These are phyloP conservation scores for Lathyrus tuberosus DNA, from an alignment of 306 rosid genomes.

Conservation along the genomic window DNA sequence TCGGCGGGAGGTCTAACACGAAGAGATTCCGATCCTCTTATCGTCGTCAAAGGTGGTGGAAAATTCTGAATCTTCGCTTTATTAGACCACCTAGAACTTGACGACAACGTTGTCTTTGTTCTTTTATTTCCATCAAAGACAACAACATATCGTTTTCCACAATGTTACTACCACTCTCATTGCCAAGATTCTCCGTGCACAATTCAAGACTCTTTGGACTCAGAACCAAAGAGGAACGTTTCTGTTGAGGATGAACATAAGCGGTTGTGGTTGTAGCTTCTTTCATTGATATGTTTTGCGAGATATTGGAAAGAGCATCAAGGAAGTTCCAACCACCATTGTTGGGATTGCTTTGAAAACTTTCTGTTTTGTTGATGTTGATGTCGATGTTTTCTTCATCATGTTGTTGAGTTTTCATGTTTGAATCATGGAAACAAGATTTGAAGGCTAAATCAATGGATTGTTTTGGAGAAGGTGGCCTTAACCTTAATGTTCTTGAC, in stretches of 20 bases:
- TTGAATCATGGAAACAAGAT: constrained; percentile 40
- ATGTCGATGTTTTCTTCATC: constrained; percentile 40
- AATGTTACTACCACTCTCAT: constrained; percentile 78
- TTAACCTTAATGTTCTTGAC: constrained; percentile 62
- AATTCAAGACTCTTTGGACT: constrained; percentile 64
- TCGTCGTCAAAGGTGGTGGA: constrained; percentile 98
- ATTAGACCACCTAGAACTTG: constrained; percentile 39
- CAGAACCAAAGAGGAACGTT: no score
- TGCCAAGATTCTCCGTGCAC: constrained; percentile 89
- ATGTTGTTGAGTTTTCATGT: no score
- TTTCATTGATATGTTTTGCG: constrained; percentile 11
- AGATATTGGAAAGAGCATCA: constrained; percentile 53
- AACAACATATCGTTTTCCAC: constrained; percentile 40
- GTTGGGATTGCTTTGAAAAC: constrained; percentile 3
- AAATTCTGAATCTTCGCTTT: constrained; percentile 50
- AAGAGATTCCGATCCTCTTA: constrained; percentile 68
- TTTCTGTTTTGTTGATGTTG: background rate
- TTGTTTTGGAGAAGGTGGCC: constrained; percentile 53
- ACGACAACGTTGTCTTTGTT: constrained; percentile 42
- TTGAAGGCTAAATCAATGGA: constrained; percentile 52
- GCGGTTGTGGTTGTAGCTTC: no score
- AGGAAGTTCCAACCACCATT: constrained; percentile 61
- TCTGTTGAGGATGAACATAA: no score
- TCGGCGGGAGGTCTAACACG: constrained; percentile 62
- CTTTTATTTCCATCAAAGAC: constrained; percentile 41